Evolutionary conservation across 2,329 filamentous ascomycete genomes (phyloP).

Genomic region (Cladosporium velox): DNA sequence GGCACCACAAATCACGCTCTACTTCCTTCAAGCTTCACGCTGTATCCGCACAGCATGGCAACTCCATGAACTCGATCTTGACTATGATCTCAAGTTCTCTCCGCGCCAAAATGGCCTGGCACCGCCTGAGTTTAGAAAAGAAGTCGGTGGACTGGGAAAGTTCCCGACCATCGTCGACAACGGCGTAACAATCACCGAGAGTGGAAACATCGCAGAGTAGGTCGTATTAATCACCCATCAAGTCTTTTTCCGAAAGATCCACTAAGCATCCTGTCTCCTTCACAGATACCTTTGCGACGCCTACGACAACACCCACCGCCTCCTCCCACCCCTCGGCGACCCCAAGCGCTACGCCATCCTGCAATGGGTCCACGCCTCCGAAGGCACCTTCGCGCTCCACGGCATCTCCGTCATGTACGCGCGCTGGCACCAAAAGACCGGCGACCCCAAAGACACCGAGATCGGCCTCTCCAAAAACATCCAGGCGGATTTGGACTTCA

Average conservation of each 20-base stretch:
- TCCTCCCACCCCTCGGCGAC: constrained; percentile 42
- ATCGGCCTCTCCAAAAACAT: constrained; percentile 46
- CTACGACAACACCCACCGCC: constrained; percentile 43
- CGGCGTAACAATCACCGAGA: constrained; percentile 45
- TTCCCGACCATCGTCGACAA: constrained; percentile 49
- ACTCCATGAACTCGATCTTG: constrained; percentile 47
- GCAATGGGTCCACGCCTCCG: constrained; percentile 51
- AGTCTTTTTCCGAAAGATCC: neutral
- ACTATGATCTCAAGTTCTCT: constrained; percentile 46
- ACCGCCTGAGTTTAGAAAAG: constrained; percentile 46
- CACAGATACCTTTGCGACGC: constrained; percentile 49
- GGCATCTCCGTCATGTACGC: constrained; percentile 49
- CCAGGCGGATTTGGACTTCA: constrained; percentile 48
- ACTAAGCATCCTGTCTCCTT: neutral
- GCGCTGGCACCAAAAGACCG: constrained; percentile 45
- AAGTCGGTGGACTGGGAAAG: constrained; percentile 48
- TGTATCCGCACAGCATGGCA: constrained; percentile 50
- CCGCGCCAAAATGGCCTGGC: constrained; percentile 44
- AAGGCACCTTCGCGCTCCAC: constrained; percentile 51
- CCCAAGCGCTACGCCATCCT: constrained; percentile 40
- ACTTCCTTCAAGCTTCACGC: constrained; percentile 51
- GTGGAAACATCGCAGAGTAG: constrained; percentile 51
- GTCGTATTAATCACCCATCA: constrained; percentile 19
- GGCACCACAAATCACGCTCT: constrained; percentile 43
- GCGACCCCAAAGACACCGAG: constrained; percentile 41